These are phyloP conservation scores for Datisca glomerata DNA, from an alignment of 306 rosid species.

Conservation along the genomic window DNA sequence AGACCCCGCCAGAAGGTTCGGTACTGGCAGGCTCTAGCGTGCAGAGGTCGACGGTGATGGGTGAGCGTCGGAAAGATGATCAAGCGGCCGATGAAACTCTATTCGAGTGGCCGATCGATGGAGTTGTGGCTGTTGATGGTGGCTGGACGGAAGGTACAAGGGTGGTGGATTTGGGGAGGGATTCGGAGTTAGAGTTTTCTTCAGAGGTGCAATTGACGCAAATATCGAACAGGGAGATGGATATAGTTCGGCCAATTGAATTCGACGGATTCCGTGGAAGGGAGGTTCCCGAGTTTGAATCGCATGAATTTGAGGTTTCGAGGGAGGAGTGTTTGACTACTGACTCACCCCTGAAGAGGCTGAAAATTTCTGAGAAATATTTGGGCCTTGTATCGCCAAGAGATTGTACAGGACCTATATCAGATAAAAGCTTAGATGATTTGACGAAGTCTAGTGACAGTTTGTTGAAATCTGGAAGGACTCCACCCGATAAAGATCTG, in stretches of 20 bases:
- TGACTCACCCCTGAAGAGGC: not conserved
- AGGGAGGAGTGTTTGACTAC: not conserved
- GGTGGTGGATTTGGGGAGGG: constrained; percentile 2
- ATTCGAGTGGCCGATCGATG: too few species aligned
- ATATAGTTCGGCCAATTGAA: not conserved
- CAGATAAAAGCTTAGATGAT: not conserved
- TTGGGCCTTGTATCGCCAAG: not conserved
- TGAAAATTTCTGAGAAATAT: not conserved
- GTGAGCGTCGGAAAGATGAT: not conserved
- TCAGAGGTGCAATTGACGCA: not conserved
- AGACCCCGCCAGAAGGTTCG: constrained; percentile 11
- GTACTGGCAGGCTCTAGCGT: constrained; percentile 1
- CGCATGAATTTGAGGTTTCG: not conserved
- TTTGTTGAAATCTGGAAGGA: not conserved
- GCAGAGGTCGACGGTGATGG: not conserved
- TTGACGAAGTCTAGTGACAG: not conserved
- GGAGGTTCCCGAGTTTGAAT: not conserved
- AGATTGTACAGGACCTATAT: not conserved
- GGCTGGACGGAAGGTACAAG: not conserved
- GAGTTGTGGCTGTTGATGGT: not conserved
- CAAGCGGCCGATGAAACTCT: not conserved
- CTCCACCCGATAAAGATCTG: not conserved
- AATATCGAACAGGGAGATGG: not conserved
- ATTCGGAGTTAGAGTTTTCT: not conserved
- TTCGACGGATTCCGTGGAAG: not conserved